Percentiles rank a stretch among this genome's conserved stretches.
These are phyloP conservation scores for Rhizophagus clarus DNA, from an alignment of 192 early-diverging fungal species.

Conservation along the genomic window DNA sequence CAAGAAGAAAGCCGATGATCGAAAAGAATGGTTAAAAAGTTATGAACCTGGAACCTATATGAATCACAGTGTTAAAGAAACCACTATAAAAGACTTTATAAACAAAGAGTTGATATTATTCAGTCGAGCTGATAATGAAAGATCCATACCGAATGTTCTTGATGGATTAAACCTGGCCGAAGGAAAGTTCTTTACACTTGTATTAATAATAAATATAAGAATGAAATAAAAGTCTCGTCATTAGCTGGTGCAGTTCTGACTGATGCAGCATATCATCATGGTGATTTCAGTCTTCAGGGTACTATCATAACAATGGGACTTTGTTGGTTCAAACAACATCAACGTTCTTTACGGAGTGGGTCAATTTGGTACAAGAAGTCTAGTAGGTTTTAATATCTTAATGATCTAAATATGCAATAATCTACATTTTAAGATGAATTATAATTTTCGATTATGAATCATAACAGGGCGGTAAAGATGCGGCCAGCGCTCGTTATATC, in stretches of 20 bases:
- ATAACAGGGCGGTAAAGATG: constrained; percentile 81
- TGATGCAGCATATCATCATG: constrained; percentile 93
- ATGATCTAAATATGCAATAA: too few species aligned
- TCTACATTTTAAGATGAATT: too few species aligned
- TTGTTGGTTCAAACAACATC: constrained; percentile 95
- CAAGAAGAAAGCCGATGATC: constrained; percentile 91
- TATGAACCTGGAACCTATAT: too few species aligned
- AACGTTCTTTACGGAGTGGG: constrained; percentile 82
- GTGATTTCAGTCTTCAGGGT: constrained; percentile 77
- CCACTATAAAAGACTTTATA: constrained; percentile 92
- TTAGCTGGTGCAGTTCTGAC: constrained; percentile 89
- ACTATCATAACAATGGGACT: constrained; percentile 95
- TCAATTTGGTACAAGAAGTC: constrained; percentile 88
- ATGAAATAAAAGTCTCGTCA: constrained; percentile 76
- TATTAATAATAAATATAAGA: constrained; percentile 78
- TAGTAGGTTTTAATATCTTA: constrained; percentile 32
- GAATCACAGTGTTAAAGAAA: too few species aligned
- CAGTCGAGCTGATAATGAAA: constrained; percentile 90
- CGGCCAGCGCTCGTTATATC: too few species aligned
- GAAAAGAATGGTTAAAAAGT: constrained; percentile 98
- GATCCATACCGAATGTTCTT: constrained; percentile 93
- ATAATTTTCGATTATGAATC: too few species aligned
- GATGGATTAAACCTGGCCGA: constrained; percentile 96
- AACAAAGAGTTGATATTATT: constrained; percentile 95
- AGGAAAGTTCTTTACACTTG: constrained; percentile 91